Conservation (phyloP, 202 grass and related monocot genomes). For the Tripidium arundinaceum region DNA sequence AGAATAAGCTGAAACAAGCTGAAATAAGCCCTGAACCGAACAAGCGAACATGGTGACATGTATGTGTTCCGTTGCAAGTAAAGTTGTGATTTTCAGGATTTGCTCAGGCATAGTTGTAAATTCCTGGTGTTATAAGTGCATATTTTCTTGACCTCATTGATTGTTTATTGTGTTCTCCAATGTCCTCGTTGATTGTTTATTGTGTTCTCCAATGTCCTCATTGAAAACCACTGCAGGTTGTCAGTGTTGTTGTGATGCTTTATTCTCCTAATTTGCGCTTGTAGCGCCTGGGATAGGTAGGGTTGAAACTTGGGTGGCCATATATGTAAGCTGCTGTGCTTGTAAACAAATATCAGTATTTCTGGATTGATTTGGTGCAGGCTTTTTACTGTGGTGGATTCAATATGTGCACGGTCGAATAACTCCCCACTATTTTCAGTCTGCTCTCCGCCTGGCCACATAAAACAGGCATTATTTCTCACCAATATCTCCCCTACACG, state of each 20-base stretch:
- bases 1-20: no score
- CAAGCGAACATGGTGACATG: no score
- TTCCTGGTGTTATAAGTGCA: background rate
- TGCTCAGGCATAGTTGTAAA: conserved; percentile 16
- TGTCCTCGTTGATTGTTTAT: background rate
- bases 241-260: background rate
- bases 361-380: background rate
- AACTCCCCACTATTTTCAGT: no score
- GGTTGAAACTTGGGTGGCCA: background rate
- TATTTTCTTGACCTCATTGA: background rate
- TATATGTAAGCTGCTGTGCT: background rate
- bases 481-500: background rate
- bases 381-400: background rate
- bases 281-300: background rate
- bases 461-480: background rate
- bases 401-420: background rate
- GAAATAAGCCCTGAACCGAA: no score
- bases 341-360: background rate
- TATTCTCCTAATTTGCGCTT: background rate
- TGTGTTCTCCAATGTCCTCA: background rate
- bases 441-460: background rate
- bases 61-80: conserved; percentile 8
- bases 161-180: background rate
- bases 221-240: background rate
- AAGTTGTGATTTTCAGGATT: background rate